These are phyloP conservation scores for Bipolaris sorokiniana DNA, from an alignment of 2,329 filamentous ascomycete species.

Conservation along the genomic window DNA sequence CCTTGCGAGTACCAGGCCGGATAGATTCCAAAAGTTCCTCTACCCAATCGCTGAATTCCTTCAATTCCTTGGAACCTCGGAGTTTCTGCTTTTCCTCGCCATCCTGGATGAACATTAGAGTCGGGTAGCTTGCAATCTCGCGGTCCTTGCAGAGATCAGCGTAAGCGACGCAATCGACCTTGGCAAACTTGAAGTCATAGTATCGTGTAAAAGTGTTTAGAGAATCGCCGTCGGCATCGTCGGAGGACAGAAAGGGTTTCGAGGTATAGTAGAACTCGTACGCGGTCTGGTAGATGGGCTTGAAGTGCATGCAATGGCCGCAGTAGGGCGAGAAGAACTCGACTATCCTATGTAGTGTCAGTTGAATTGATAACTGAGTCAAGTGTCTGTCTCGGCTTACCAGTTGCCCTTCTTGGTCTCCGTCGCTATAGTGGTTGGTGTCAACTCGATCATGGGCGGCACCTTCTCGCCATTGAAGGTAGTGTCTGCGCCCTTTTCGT, in stretches of 20 bases:
- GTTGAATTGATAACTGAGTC: not conserved
- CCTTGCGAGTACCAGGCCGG: slow-evolving; percentile 79
- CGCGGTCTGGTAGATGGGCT: slow-evolving; percentile 85
- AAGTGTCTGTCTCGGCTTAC: slow-evolving; percentile 49
- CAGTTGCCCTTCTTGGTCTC: slow-evolving; percentile 70
- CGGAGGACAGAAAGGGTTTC: slow-evolving; percentile 64
- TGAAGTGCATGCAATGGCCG: slow-evolving; percentile 78
- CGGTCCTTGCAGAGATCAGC: slow-evolving; percentile 76
- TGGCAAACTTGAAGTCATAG: slow-evolving; percentile 89
- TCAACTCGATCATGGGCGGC: slow-evolving; percentile 68
- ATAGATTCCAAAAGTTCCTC: slow-evolving; percentile 78
- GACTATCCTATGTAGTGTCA: slow-evolving; percentile 46
- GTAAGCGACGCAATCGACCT: slow-evolving; percentile 83
- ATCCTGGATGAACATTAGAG: slow-evolving; percentile 79
- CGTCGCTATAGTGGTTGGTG: slow-evolving; percentile 62
- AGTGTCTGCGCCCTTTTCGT: slow-evolving; percentile 53
- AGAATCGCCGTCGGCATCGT: slow-evolving; percentile 56
- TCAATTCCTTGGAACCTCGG: slow-evolving; percentile 71
- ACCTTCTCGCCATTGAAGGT: slow-evolving; percentile 71
- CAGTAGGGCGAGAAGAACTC: slow-evolving; percentile 61
- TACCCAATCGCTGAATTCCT: slow-evolving; percentile 70
- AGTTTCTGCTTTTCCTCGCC: slow-evolving; percentile 70
- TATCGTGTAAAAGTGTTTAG: slow-evolving; percentile 76
- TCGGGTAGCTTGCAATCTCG: slow-evolving; percentile 73
- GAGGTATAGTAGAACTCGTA: slow-evolving; percentile 97